These are phyloP conservation scores for Globisporangium middletonii DNA, from an alignment of 352 stramenopile species.

Conservation along the genomic window DNA sequence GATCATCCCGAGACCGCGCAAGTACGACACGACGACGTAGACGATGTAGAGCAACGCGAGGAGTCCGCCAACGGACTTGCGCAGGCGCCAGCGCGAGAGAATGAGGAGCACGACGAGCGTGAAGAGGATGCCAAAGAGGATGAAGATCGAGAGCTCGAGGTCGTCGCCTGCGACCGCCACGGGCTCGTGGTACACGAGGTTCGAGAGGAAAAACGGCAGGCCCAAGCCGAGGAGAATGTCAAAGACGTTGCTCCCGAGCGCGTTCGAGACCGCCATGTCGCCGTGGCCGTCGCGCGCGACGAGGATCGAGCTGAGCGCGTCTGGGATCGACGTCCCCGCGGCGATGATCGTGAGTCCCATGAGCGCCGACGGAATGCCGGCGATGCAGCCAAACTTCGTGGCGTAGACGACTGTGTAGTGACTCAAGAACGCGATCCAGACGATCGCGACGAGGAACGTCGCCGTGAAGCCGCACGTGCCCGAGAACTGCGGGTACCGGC, in stretches of 20 bases:
- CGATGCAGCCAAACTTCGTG: slow-evolving; percentile 60
- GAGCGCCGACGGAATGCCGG: slow-evolving; percentile 58
- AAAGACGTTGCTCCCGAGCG: slow-evolving; percentile 82
- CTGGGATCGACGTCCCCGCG: slow-evolving; percentile 64
- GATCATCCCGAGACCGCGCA: slow-evolving; percentile 45
- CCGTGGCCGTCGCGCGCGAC: slow-evolving; percentile 74
- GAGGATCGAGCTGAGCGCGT: slow-evolving; percentile 73
- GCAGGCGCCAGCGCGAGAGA: slow-evolving; percentile 43
- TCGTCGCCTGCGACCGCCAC: slow-evolving; percentile 45
- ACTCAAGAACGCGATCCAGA: slow-evolving; percentile 71
- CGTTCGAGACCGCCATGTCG: slow-evolving; percentile 81
- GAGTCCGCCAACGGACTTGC: slow-evolving; percentile 30
- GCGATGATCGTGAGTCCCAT: slow-evolving; percentile 82
- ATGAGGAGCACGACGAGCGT: slow-evolving; percentile 48
- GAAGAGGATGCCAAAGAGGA: slow-evolving; percentile 56
- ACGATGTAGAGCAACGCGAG: slow-evolving; percentile 39
- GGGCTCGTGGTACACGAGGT: slow-evolving; percentile 53
- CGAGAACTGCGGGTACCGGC: slow-evolving; percentile 51
- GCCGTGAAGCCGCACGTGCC: slow-evolving; percentile 32
- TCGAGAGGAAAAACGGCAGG: slow-evolving; percentile 75
- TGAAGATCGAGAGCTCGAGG: slow-evolving; percentile 54
- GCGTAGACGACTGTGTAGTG: slow-evolving; percentile 60
- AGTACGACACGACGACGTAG: slow-evolving; percentile 59
- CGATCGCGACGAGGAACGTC: slow-evolving; percentile 63
- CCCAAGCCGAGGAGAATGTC: slow-evolving; percentile 78